phyloP scores from a whole-genome alignment of 805 yeast genomes.

The Yarrowia deformans region DNA sequence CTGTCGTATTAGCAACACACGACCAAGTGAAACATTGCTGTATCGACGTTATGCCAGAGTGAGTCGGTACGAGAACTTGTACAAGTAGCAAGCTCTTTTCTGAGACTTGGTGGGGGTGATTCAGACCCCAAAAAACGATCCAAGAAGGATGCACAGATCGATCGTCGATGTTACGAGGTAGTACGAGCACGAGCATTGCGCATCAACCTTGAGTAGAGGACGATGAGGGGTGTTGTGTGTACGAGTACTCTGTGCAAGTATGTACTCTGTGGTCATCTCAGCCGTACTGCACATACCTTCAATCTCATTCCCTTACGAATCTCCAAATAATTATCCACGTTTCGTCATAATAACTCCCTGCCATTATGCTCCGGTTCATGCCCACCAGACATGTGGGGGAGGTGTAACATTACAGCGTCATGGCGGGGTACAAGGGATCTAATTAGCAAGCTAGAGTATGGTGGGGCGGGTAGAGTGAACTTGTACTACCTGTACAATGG shows the following conservation, averaged over 20 bases:
- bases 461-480: too few species aligned
- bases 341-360: too few species aligned
- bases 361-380: neutral
- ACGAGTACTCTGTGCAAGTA: too few species aligned
- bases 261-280: too few species aligned
- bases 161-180: neutral
- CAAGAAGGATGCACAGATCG: neutral
- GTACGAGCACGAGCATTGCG: too few species aligned
- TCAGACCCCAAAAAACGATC: neutral
- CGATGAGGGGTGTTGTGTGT: too few species aligned
- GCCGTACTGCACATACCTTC: too few species aligned
- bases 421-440: neutral
- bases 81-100: neutral
- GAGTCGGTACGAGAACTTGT: neutral
- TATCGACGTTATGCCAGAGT: neutral
- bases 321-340: too few species aligned
- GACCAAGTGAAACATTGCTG: conserved; percentile 6
- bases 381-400: neutral
- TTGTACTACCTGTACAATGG: too few species aligned
- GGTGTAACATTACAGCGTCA: conserved; percentile 1
- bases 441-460: neutral
- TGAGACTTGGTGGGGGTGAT: neutral
- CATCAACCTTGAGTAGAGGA: too few species aligned
- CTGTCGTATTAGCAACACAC: neutral
- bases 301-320: too few species aligned